Evolutionary conservation across 352 stramenopile genomes (phyloP), one percentile per base, ranked within the genome.

Genomic region (Hyaloperonospora arabidopsidis): DNA sequence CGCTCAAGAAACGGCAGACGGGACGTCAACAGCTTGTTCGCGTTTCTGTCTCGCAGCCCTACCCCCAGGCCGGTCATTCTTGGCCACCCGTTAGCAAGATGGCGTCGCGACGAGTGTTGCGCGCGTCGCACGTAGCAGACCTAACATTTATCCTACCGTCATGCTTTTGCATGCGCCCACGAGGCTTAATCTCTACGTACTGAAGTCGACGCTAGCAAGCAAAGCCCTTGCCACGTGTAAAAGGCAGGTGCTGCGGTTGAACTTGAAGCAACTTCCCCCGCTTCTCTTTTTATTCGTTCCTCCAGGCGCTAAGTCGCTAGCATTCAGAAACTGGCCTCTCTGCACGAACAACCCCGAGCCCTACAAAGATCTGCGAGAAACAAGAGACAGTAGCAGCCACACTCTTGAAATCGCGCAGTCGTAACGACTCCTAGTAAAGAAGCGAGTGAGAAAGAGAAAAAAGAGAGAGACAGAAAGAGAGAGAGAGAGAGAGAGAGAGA

Each of bases 261-360:
- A 62, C 51, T 68, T 41, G 12, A 41, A 18, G 2, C 35, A 41
- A 4, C n/a, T 5, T 4, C 35, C 12, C n/a, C 4, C 35, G 12
- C n/a, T 5, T 15, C 5, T 15, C 5, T 15, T 41, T 41, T 41
- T 41, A 11, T 15, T 18, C 12, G 2, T 5, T 5, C 2, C 35
- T 3, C 12, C 35, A 15, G 35, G 17, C 17, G 15, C 18, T 45
- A 45, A 40, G n/a, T 45, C 21, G 19, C 32, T 2, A 44, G 35
- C 18, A 46, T 21, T 54, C 45, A 68, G 40, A 68, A 68, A 68
- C 51, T 65, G 56, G 50, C 45, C 59, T 54, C 43, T 41, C 19
- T 41, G n/a, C 44, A 61, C 65, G 58, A 61, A 53, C 61, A 6
- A 47, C 41, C 49, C 55, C 49, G 55, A 67, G 52, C 50, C 61